These are phyloP conservation scores for Chlorella variabilis DNA, from an alignment of 163 green algal genomes.

Conservation along the genomic window DNA sequence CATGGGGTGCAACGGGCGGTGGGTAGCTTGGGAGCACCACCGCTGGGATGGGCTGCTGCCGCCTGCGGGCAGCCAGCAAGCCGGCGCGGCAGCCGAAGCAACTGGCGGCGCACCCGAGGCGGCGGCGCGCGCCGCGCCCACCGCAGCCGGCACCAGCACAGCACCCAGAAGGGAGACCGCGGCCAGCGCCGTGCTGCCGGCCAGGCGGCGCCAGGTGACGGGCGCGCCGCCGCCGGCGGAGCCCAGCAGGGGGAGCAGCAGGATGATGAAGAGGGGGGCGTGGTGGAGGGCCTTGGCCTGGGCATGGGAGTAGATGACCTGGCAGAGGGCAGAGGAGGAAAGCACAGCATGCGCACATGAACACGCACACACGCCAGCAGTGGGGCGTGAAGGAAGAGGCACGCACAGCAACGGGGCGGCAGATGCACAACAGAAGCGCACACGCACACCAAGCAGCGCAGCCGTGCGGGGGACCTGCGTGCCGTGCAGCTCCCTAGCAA, in stretches of 20 bases:
- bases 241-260: slow-evolving; percentile 38
- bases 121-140: slow-evolving; percentile 46
- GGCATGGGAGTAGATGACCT: slow-evolving; percentile 51
- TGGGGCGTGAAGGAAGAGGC: too few relatives aligned
- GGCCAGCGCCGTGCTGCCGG: not conserved
- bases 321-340: not conserved
- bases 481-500: too few relatives aligned
- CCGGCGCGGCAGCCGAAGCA: too few relatives aligned
- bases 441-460: too few relatives aligned
- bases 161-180: slow-evolving; percentile 44
- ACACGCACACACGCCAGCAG: too few relatives aligned
- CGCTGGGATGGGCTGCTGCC: too few relatives aligned
- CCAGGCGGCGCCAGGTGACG: slow-evolving; percentile 5
- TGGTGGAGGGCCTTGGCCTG: slow-evolving; percentile 42
- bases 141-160: slow-evolving; percentile 34
- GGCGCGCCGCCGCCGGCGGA: not conserved
- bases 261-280: slow-evolving; percentile 38
- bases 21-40: too few relatives aligned
- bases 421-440: too few relatives aligned
- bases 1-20: too few relatives aligned
- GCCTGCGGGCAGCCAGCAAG: too few relatives aligned
- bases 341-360: not conserved
- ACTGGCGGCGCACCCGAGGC: slow-evolving; percentile 35
- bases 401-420: too few relatives aligned
- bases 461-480: too few relatives aligned